Conservation (phyloP, 1,284 basidiomycete genomes). For the Meira miltonrushii region DNA sequence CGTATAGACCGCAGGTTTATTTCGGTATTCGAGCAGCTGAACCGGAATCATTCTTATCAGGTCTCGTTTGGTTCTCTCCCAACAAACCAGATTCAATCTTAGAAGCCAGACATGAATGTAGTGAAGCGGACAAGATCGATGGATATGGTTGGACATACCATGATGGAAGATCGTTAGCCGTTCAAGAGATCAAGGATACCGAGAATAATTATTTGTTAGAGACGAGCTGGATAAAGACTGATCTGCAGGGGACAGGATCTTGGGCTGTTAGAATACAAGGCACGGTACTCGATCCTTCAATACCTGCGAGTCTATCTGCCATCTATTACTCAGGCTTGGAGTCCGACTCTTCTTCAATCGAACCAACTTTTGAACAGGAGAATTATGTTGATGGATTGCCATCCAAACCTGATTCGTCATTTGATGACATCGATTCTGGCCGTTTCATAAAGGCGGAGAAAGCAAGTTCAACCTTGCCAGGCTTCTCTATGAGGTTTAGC, state of each 20-base stretch:
- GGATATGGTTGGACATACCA: slow-evolving; percentile 82
- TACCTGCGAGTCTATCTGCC: slow-evolving; percentile 22
- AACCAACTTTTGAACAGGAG: slow-evolving; percentile 3
- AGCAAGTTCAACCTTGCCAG: neutral
- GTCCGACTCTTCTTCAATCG: neutral
- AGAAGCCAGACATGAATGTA: slow-evolving; percentile 66
- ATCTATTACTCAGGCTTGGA: slow-evolving; percentile 4
- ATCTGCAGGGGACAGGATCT: slow-evolving; percentile 60
- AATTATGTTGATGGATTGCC: slow-evolving; percentile 1
- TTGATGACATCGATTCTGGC: neutral
- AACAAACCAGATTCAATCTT: slow-evolving; percentile 57
- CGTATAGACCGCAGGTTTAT: slow-evolving; percentile 85
- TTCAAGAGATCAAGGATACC: slow-evolving; percentile 74
- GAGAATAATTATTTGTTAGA: slow-evolving; percentile 77
- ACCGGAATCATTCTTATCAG: slow-evolving; percentile 80
- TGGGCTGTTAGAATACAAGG: slow-evolving; percentile 86
- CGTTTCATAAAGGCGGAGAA: neutral
- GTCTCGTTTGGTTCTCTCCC: slow-evolving; percentile 68
- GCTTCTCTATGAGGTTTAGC: slow-evolving; percentile 1
- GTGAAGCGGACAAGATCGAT: slow-evolving; percentile 74
- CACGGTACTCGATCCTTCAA: slow-evolving; percentile 67
- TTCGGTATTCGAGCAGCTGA: slow-evolving; percentile 80
- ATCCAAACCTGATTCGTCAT: neutral
- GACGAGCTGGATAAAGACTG: slow-evolving; percentile 71
- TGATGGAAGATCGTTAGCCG: slow-evolving; percentile 75